A percentile compares a stretch with the other conserved stretches of the same genome.
These are phyloP conservation scores for Musa beccarii DNA, from an alignment of 176 grass and related monocot species.

Conservation along the genomic window DNA sequence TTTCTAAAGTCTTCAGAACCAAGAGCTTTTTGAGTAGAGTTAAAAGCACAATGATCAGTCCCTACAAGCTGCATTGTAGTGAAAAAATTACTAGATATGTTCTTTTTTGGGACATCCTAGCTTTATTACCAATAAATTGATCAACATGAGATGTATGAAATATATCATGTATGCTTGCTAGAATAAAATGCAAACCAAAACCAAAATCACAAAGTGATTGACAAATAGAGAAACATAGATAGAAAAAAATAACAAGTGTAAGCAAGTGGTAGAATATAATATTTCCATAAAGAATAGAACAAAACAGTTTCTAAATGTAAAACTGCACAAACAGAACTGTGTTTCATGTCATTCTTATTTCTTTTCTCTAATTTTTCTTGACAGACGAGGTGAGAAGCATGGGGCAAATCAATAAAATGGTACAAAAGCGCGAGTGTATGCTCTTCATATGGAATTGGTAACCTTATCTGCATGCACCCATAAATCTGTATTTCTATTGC, in stretches of 20 bases:
- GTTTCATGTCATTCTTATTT: too few species aligned
- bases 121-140: not conserved
- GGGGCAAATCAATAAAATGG: too few species aligned
- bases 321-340: too few species aligned
- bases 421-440: not conserved
- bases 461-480: not conserved
- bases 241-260: too few species aligned
- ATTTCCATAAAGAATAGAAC: too few species aligned
- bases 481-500: too few species aligned
- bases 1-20: conserved; percentile 82
- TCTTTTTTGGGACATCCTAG: not conserved
- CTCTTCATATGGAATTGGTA: not conserved
- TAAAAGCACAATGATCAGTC: conserved; percentile 94
- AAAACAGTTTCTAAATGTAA: too few species aligned
- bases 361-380: too few species aligned
- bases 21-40: conserved; percentile 92
- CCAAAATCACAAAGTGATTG: too few species aligned
- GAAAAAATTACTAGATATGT: conserved; percentile 10
- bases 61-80: conserved; percentile 69
- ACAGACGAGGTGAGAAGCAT: too few species aligned
- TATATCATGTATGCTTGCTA: not conserved
- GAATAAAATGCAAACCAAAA: not conserved
- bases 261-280: too few species aligned
- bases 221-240: too few species aligned
- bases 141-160: not conserved